Percentiles rank a stretch among this genome's conserved stretches.
These are phyloP conservation scores for Tolypocladium nubicola DNA, from an alignment of 2,329 filamentous ascomycete genomes.

Conservation along the genomic window DNA sequence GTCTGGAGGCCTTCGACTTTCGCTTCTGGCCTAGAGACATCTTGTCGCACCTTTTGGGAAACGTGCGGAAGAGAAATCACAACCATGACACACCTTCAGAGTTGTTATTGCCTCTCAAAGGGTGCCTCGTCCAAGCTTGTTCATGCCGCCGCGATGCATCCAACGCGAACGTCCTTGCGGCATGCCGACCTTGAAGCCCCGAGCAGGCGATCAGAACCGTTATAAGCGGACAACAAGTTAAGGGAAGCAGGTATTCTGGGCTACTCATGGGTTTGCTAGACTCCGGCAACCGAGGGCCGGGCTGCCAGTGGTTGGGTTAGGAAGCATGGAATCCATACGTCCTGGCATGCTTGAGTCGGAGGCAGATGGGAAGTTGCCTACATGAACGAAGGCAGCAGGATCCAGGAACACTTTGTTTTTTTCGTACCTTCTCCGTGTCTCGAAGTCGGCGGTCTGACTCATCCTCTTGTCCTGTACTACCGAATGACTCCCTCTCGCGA, in stretches of 20 bases:
- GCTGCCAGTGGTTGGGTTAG: background rate
- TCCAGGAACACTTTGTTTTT: background rate
- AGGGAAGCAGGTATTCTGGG: background rate
- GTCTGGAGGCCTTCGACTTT: background rate
- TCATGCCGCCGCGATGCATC: background rate
- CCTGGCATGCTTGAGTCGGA: background rate
- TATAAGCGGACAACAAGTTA: background rate
- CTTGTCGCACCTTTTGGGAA: background rate
- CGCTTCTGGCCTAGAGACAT: background rate
- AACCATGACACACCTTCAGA: background rate
- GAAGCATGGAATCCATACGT: background rate
- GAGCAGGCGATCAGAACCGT: background rate
- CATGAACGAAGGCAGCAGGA: background rate
- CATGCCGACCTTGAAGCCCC: background rate
- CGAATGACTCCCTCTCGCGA: background rate
- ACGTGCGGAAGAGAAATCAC: background rate
- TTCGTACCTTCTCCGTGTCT: background rate
- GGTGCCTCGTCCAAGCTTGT: background rate
- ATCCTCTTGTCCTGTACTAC: background rate
- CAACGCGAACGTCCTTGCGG: background rate
- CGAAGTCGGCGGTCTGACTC: background rate
- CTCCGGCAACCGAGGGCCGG: background rate
- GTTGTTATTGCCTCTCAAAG: background rate
- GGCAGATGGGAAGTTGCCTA: background rate
- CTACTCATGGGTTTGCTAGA: background rate